Percentiles rank a stretch among this genome's conserved stretches.
These are phyloP conservation scores for Arthromyces matolae DNA, from an alignment of 768 basidiomycete genomes.

Conservation along the genomic window DNA sequence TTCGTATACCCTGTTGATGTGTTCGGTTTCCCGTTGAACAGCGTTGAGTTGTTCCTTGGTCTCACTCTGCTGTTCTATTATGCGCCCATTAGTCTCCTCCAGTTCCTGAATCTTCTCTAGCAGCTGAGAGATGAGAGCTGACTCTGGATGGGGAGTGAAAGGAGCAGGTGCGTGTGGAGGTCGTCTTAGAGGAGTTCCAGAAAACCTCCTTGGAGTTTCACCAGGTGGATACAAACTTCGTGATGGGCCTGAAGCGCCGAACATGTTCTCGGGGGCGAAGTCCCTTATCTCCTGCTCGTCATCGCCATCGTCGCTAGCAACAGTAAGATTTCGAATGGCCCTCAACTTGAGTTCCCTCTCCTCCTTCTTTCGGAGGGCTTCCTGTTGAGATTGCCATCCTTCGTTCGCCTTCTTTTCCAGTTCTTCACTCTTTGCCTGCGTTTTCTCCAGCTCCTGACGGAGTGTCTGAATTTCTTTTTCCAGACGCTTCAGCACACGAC, in stretches of 20 bases:
- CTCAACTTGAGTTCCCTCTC: slow-evolving; percentile 53
- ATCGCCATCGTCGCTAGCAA: slow-evolving; percentile 27
- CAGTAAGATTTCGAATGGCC: slow-evolving; percentile 43
- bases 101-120: slow-evolving; percentile 73
- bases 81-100: slow-evolving; percentile 66
- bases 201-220: slow-evolving; percentile 17
- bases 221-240: slow-evolving; percentile 27
- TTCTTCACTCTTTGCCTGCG: slow-evolving; percentile 67
- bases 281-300: slow-evolving; percentile 36
- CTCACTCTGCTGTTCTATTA: slow-evolving; percentile 59
- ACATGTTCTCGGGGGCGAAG: slow-evolving; percentile 58
- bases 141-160: slow-evolving; percentile 34
- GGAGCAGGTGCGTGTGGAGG: slow-evolving; percentile 11
- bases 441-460: slow-evolving; percentile 71
- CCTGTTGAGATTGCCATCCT: slow-evolving; percentile 38
- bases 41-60: slow-evolving; percentile 60
- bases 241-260: slow-evolving; percentile 29
- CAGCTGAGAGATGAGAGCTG: slow-evolving; percentile 64
- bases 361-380: slow-evolving; percentile 45
- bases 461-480: slow-evolving; percentile 79
- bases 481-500: slow-evolving; percentile 63
- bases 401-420: slow-evolving; percentile 62
- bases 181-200: slow-evolving; percentile 14
- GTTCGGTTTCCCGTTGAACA: slow-evolving; percentile 69
- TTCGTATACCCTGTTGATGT: slow-evolving; percentile 68